Percentiles rank a stretch among this genome's conserved stretches.
phyloP scores from a whole-genome alignment of 768 basidiomycete genomes.

The Plicaturopsis crispa region DNA sequence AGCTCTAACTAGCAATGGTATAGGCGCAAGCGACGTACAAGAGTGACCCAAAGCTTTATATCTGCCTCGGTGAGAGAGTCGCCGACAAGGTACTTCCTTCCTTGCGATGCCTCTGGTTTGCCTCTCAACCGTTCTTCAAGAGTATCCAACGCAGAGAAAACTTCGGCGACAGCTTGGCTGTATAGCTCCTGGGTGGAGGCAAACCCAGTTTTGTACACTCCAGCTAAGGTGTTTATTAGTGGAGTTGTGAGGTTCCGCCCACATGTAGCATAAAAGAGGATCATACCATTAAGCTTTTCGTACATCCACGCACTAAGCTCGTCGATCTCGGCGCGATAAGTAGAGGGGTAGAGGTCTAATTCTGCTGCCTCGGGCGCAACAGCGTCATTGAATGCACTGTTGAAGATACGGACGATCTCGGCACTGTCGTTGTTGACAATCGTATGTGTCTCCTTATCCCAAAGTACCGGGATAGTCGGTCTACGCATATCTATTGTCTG shows the following conservation, averaged over 20 bases:
- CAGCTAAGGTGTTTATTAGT: slow-evolving; percentile 35
- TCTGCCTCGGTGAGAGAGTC: slow-evolving; percentile 77
- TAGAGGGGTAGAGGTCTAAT: slow-evolving; percentile 73
- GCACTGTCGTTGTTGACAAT: slow-evolving; percentile 96
- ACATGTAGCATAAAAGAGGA: not conserved
- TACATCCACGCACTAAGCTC: slow-evolving; percentile 83
- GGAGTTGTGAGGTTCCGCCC: no score
- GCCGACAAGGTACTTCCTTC: slow-evolving; percentile 87
- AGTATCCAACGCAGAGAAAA: slow-evolving; percentile 77
- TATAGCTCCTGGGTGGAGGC: slow-evolving; percentile 79
- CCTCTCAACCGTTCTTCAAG: slow-evolving; percentile 71
- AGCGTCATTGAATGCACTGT: slow-evolving; percentile 72
- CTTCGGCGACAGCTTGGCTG: slow-evolving; percentile 58
- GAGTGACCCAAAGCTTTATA: slow-evolving; percentile 86
- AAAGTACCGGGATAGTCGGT: slow-evolving; percentile 86
- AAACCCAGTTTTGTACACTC: slow-evolving; percentile 88
- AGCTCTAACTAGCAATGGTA: not conserved
- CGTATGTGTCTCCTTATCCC: slow-evolving; percentile 83
- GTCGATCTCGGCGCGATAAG: slow-evolving; percentile 72
- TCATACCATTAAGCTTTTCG: slow-evolving; percentile 72
- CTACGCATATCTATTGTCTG: slow-evolving; percentile 22
- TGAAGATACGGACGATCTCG: slow-evolving; percentile 94
- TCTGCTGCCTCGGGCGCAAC: slow-evolving; percentile 57
- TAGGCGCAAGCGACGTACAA: slow-evolving; percentile 38
- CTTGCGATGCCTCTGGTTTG: no score